phyloP scores from a whole-genome alignment of 805 yeast genomes.

The Cyberlindnera amylophila region DNA sequence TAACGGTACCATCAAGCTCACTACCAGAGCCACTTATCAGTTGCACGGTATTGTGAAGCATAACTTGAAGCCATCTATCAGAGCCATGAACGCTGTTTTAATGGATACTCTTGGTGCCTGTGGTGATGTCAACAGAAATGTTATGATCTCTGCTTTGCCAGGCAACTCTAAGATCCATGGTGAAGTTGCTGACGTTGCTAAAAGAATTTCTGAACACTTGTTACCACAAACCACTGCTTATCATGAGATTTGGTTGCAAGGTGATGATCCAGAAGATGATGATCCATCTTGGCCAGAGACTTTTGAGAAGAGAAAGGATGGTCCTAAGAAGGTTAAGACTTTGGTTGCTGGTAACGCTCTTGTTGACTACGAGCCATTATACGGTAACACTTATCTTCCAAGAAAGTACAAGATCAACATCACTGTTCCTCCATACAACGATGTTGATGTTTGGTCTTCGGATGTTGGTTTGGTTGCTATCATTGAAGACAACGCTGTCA shows the following conservation, averaged over 20 bases:
- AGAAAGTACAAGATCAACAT: conserved; percentile 94
- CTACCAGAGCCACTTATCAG: conserved; percentile 97
- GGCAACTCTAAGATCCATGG: conserved; percentile 75
- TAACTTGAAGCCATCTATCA: conserved; percentile 82
- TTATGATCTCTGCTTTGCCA: conserved; percentile 89
- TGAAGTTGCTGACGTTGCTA: conserved; percentile 63
- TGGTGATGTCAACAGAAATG: conserved; percentile 97
- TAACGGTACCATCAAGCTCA: conserved; percentile 88
- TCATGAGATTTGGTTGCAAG: conserved; percentile 95
- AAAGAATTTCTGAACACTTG: conserved; percentile 71
- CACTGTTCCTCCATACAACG: conserved; percentile 93
- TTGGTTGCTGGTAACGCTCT: conserved; percentile 83
- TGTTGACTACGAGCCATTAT: conserved; percentile 80
- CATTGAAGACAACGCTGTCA: conserved; percentile 54
- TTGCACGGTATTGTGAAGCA: conserved; percentile 91
- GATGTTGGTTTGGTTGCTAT: conserved; percentile 92
- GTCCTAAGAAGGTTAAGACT: conserved; percentile 78
- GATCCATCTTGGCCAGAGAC: conserved; percentile 58
- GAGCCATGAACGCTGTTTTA: conserved; percentile 86
- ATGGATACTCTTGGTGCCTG: conserved; percentile 97
- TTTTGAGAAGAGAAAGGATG: conserved; percentile 64
- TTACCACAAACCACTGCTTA: conserved; percentile 92
- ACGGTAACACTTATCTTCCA: conserved; percentile 84
- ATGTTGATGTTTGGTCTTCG: conserved; percentile 94
- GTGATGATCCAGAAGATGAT: conserved; percentile 67